A percentile compares a stretch with the other conserved stretches of the same genome.
These are phyloP conservation scores for bread wheat (Triticum aestivum) DNA, from an alignment of 176 grass and related monocot genomes.

Conservation along the genomic window DNA sequence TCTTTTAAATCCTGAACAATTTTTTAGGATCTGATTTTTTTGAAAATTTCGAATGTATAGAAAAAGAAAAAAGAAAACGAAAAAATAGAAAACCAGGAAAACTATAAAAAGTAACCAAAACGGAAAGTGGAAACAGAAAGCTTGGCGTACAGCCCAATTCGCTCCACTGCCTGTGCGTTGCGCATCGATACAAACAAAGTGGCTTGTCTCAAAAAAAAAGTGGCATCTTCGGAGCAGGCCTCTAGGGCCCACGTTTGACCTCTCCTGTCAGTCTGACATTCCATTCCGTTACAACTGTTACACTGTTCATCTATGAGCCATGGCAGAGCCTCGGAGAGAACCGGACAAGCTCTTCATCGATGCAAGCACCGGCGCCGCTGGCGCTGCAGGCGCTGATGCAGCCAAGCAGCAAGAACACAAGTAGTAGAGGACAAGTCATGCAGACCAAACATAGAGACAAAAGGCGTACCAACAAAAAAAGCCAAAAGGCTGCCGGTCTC, in stretches of 20 bases:
- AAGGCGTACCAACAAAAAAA: background rate
- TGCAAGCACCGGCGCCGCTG: too few species aligned
- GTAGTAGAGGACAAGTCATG: conserved; percentile 8
- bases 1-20: too few species aligned
- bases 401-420: conserved; percentile 14
- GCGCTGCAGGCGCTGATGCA: background rate
- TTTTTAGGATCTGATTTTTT: too few species aligned
- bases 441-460: background rate
- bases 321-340: background rate
- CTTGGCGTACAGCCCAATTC: too few species aligned
- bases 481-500: background rate
- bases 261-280: background rate
- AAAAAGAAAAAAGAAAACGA: too few species aligned
- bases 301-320: background rate
- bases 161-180: too few species aligned
- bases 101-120: too few species aligned
- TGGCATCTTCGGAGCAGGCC: background rate
- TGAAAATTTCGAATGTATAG: too few species aligned
- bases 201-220: too few species aligned
- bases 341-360: background rate
- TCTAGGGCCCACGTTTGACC: background rate
- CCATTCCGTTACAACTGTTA: background rate
- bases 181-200: too few species aligned
- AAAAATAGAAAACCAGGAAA: too few species aligned
- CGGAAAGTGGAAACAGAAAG: too few species aligned